These are phyloP conservation scores for Sugiyamaella grinbergsii DNA, from an alignment of 1,139 yeast species.

Conservation along the genomic window DNA sequence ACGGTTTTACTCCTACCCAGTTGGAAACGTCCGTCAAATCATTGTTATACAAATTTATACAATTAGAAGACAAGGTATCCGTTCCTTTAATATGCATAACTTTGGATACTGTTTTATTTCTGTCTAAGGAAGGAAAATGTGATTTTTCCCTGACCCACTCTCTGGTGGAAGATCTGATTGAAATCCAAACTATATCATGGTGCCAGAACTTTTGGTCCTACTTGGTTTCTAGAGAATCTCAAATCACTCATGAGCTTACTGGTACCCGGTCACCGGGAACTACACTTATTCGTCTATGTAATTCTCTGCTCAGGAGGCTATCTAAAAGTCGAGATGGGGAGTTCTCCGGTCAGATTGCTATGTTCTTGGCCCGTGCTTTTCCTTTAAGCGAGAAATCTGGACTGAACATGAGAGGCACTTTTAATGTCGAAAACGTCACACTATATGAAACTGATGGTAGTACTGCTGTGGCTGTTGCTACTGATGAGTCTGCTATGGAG, in stretches of 20 bases:
- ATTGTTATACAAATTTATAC: conserved; percentile 13
- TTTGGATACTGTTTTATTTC: conserved; percentile 28
- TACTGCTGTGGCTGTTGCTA: background rate
- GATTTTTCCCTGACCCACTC: conserved; percentile 35
- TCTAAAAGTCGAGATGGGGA: conserved; percentile 43
- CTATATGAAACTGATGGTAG: conserved; percentile 30
- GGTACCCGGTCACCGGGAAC: conserved; percentile 45
- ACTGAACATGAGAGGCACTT: conserved; percentile 44
- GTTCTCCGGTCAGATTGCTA: conserved; percentile 45
- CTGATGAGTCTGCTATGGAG: conserved; percentile 11
- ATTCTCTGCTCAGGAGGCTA: conserved; percentile 42
- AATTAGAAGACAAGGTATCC: conserved; percentile 5
- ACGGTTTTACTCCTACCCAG: conserved; percentile 1
- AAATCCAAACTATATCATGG: conserved; percentile 42
- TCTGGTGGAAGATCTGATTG: conserved; percentile 44
- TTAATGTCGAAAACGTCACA: conserved; percentile 43
- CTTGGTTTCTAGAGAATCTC: conserved; percentile 38
- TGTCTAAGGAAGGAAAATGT: conserved; percentile 27
- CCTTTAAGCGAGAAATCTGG: conserved; percentile 46
- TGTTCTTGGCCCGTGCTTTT: conserved; percentile 44
- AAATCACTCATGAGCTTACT: conserved; percentile 36
- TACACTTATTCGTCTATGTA: conserved; percentile 44
- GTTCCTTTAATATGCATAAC: conserved; percentile 17
- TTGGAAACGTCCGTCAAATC: conserved; percentile 12
- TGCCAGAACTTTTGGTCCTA: conserved; percentile 44